phyloP scores from a whole-genome alignment of 176 grass and related monocot genomes.

The Cenchrus purpureus region DNA sequence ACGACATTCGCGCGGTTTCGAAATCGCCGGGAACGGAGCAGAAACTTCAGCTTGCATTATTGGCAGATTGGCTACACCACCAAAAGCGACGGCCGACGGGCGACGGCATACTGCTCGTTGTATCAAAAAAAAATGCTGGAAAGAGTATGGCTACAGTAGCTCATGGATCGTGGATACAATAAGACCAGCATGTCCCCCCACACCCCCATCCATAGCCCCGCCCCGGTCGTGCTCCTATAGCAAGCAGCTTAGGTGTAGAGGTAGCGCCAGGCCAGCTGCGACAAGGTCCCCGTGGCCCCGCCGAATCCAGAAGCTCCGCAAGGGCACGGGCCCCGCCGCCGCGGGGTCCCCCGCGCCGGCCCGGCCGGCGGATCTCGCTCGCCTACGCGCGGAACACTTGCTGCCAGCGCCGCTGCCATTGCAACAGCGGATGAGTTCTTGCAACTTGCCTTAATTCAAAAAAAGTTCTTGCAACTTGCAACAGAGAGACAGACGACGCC shows the following conservation, averaged over 20 bases:
- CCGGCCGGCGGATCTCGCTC: not conserved
- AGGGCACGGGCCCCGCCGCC: not conserved
- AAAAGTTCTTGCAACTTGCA: too few relatives aligned
- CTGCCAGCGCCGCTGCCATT: too few relatives aligned
- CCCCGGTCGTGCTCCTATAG: not conserved
- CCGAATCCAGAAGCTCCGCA: conserved; percentile 21
- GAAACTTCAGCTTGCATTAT: too few relatives aligned
- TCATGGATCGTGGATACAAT: not conserved
- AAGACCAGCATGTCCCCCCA: conserved; percentile 15
- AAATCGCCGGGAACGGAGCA: too few relatives aligned
- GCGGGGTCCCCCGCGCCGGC: not conserved
- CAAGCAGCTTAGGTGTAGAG: too few relatives aligned
- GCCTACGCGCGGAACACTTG: not conserved
- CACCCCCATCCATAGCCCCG: not conserved
- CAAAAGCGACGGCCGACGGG: too few relatives aligned
- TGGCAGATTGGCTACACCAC: too few relatives aligned
- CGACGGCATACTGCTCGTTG: too few relatives aligned
- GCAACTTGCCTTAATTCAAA: too few relatives aligned
- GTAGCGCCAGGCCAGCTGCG: not conserved
- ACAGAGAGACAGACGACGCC: too few relatives aligned
- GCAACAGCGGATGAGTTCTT: too few relatives aligned
- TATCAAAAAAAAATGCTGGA: not conserved
- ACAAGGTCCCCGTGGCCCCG: conserved; percentile 10
- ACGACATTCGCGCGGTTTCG: too few relatives aligned
- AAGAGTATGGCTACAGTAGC: not conserved